Evolutionary conservation across 2,329 filamentous ascomycete species (phyloP), one percentile per base, ranked within the genome.

Genomic region (Penicillium sp.): DNA sequence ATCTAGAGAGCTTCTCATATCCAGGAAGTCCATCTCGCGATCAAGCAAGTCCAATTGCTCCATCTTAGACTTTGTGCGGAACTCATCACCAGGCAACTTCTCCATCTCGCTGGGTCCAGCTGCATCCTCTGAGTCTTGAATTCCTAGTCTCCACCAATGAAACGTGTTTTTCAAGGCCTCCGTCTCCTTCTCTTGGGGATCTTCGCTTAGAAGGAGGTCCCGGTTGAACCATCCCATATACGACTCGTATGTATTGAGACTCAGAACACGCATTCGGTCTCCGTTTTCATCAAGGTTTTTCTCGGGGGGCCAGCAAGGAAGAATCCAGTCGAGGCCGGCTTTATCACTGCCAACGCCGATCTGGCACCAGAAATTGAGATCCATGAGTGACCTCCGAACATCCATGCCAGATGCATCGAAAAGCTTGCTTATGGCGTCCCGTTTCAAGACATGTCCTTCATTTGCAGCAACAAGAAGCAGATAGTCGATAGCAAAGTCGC

Each of bases 311-410:
- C 87, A 93, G 50, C 87, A 82, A 41, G 87, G 84, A 61, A 88
- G 86, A 62, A 96, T 90, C 93, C 95, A 99, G 63, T 93, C 89
- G 37, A 96, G 82, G 0, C 94, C 93, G 17, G 89, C 89, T 61
- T 89, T 89, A n/a, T 84, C 80, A 67, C 96, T 94, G 4, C 94
- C 95, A 8, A 99, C 85, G 0, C 88, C 91, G 73, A 97, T 91
- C 69, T 99, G 94, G 68, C 95, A 99, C 93, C 93, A 99, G 68
- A 95, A 94, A 68, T 96, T 87, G 23, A 99, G 80, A 55, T 97
- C 91, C 49, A 82, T 86, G 42, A 99, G 84, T 2, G 88, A 86
- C 18, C 87, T 90, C 48, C 94, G 86, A 10, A 99, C 75, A 68
- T 99, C 94, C 23, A 80, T 74, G 2, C 80, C 70, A 46, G 89